Conservation (phyloP, 2,329 filamentous ascomycete genomes). For the Coniochaeta prunicola region DNA sequence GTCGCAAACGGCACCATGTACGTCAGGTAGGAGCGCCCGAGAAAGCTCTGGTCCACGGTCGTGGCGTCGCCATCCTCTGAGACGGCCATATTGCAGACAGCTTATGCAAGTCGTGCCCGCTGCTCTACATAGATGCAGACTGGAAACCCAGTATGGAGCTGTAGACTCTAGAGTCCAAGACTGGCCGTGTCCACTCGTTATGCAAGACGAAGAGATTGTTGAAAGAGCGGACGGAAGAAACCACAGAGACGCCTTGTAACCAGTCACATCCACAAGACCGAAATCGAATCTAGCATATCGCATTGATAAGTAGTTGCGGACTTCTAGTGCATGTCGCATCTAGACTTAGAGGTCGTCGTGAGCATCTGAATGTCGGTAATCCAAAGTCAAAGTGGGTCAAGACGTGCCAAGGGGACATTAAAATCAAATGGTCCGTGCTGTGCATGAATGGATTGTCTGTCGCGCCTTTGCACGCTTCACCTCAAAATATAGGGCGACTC, state of each 20-base stretch:
- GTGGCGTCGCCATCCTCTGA: conserved; percentile 20
- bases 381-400: not conserved
- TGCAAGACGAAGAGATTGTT: too few relatives aligned
- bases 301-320: not conserved
- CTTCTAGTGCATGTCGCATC: not conserved
- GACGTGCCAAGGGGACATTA: not conserved
- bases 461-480: not conserved
- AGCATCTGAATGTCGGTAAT: not conserved
- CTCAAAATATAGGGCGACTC: not conserved
- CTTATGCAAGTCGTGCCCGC: not conserved
- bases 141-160: too few relatives aligned
- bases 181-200: too few relatives aligned
- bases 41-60: conserved; percentile 35
- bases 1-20: conserved; percentile 55
- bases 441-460: not conserved
- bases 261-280: too few relatives aligned
- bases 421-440: not conserved
- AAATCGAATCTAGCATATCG: too few relatives aligned
- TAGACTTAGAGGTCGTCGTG: not conserved
- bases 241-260: too few relatives aligned
- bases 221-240: too few relatives aligned
- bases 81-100: conserved; percentile 14
- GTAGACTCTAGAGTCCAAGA: too few relatives aligned
- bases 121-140: not conserved
- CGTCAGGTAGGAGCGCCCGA: conserved; percentile 51